Evolutionary conservation across 1,139 yeast genomes (phyloP).

Genomic region (Kurtzmaniella quercitrusa): DNA sequence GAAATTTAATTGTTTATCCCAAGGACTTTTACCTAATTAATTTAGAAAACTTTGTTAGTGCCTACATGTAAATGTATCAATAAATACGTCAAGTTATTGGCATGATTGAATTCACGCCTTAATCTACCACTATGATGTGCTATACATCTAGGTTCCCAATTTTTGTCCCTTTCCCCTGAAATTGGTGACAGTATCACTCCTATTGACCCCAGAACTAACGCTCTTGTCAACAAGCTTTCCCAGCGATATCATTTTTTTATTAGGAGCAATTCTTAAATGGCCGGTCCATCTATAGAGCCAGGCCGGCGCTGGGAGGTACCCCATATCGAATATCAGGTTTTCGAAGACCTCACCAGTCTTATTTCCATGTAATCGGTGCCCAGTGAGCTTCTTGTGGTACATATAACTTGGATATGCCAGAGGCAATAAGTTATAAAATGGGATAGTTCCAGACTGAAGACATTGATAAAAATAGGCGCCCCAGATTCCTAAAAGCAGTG

Average conservation of each 20-base stretch:
- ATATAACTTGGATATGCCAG: conserved; percentile 37
- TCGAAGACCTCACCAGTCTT: neutral
- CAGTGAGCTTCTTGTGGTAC: neutral
- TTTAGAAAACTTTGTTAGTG: no score
- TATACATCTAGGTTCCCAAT: conserved; percentile 21
- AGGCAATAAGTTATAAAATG: conserved; percentile 38
- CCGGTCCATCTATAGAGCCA: conserved; percentile 30
- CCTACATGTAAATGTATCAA: no score
- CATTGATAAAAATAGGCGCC: conserved; percentile 61
- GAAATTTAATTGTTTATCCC: no score
- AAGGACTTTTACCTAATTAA: no score
- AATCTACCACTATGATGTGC: no score
- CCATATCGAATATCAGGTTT: conserved; percentile 39
- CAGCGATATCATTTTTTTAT: conserved; percentile 11
- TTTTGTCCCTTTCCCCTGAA: conserved; percentile 36
- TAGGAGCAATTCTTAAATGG: conserved; percentile 27
- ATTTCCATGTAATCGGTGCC: conserved; percentile 19
- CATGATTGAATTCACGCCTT: no score
- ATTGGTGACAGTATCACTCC: conserved; percentile 5
- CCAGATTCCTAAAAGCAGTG: conserved; percentile 45
- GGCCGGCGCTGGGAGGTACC: conserved; percentile 41
- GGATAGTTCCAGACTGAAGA: conserved; percentile 50
- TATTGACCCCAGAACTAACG: conserved; percentile 1
- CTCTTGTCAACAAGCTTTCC: neutral
- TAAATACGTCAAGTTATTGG: no score